Evolutionary conservation across 139 green algal species (phyloP), one percentile per base, ranked within the genome.

Genomic region (Chlorella sorokiniana): DNA sequence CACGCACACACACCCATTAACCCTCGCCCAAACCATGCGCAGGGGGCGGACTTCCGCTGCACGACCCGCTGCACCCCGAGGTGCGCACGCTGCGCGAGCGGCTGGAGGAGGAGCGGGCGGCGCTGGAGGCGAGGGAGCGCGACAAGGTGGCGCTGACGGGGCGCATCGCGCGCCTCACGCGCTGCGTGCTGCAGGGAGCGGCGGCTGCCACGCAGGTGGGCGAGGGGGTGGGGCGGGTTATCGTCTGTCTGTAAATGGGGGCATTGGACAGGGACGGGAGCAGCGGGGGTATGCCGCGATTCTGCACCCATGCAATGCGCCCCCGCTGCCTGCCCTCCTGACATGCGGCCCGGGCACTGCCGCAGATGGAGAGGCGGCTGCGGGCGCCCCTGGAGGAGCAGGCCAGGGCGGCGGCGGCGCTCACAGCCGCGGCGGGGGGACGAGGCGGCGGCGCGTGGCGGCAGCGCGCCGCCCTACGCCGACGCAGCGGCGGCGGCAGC

Each of bases 51-150:
- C 41, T 88, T 14, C 54, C 48, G 5, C 52, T 81, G 35, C 73
- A 89, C 44, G 76, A 92, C 69, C 73, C 84, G 35, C 67, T 88
- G 48, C 67, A 87, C 79, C 79, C 81, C 63, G 81, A 92, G 78
- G 78, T 93, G 62, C 81, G 82, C 35, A 83, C 91, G n/a, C 83
- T 94, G 78, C 82, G 89, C 48, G 88, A 93, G 82, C 88, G 89
- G 52, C 74, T 95, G 63, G 91, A 95, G 83, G 91, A 96, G 80
- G 93, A 96, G 82, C 85, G 86, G 38, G 52, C 74, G 67, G 86
- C 85, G 52, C 83, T 92, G 48, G 51, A 90, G 61, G 79, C 84
- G 54, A 70, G 81, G 56, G 77, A 88, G 59, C 44, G 59, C 16
- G 78, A 81, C 40, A 84, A 83, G 51, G 16, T 64, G 45, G 37